Evolutionary conservation across 495 filamentous ascomycete species (phyloP), one percentile per base, ranked within the genome.

Genomic region (Penicillium soppii): DNA sequence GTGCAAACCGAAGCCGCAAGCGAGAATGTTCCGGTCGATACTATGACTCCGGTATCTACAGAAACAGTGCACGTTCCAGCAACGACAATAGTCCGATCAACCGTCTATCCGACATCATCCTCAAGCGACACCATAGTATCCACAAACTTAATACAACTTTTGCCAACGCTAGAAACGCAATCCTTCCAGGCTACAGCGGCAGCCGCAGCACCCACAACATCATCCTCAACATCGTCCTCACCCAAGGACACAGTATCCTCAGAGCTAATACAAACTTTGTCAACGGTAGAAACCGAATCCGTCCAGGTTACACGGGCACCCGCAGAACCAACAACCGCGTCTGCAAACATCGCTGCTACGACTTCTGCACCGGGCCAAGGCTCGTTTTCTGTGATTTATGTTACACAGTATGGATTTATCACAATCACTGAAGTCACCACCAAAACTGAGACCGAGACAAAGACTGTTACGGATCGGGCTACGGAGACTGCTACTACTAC

Each of bases 401-500:
- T 61, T 8, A 59, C 55, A 7, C 50, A 51, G 1, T 21, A 48
- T 21, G 46, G 44, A 1, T 52, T 47, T 8, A 23, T 56, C 13
- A 47, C 50, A 5, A 20, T 61, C 22, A 46, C 49, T 13, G 49
- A 41, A 8, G 52, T 53, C 2, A 22, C 19, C 22, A 58, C 56
- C 0, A 45, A 41, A 36, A 60, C 54, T 2, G 30, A 50, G 20
- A 59, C 50, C 19, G 41, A 39, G 20, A 59, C 50, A 19, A 39
- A 39, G n/a, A 56, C 36, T 1, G 41, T 57, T 13, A 54, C 50
- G 7, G 45, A 41, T 15, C 53, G 50, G 17, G 33, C 43, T 20
- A 61, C 50, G 4, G 44, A 53, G 40, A 64, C 57, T 21, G 50
- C 45, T 25, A 66, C 57, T 56, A 26, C 44, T 16, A 57, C 49